Base-by-base conservation (phyloP, 129 eudicot species). In the Lactuca saligna region DNA sequence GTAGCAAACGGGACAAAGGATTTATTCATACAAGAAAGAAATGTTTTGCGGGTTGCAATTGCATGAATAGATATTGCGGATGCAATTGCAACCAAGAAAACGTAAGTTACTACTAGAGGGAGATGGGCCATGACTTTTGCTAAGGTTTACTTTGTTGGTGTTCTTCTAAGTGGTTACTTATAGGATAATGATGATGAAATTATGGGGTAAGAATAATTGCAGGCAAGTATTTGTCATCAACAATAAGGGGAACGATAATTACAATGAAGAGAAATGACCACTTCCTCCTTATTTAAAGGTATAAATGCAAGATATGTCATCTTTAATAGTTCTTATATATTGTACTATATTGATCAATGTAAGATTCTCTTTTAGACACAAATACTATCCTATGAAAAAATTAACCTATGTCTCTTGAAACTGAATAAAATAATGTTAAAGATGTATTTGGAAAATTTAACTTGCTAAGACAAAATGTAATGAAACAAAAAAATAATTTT, bases 201-300 rank as follows among this genome's bases (percentile, higher is more conserved):
- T 72, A 61, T 51, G 33, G 49, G 57, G 20, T 7, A 25, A 69
- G 73, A 35, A 75, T 75, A 67, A 31, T 66, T 75, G 74, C 38
- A 75, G 74, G 54, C 74, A 25, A 61, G 56, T 3, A 38, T 61
- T 61, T 61, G 75, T 61, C 75, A 68, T 75, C 15, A 10, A 68
- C 63, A 38, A 39, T 51, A 50, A 59, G 25, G 50, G 48, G 60
- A 33, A 46, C 41, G 80, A 59, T 68, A 59, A 59, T 53, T 75
- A 59, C 80, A 59, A 75, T 38, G 75, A 44, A 29, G 50, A 59
- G 74, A 75, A 67, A 29, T 60, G 80, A 48, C 80, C 32, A 12
- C 48, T 38, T 49, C 41, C 32, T 11, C 8, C 4, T 17, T 33
- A 49, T 6, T 49, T 35, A 46, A 66, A 63, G 54, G 12, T 63